Base-by-base conservation (phyloP, 306 rosid species). In the Senna siamea region DNA sequence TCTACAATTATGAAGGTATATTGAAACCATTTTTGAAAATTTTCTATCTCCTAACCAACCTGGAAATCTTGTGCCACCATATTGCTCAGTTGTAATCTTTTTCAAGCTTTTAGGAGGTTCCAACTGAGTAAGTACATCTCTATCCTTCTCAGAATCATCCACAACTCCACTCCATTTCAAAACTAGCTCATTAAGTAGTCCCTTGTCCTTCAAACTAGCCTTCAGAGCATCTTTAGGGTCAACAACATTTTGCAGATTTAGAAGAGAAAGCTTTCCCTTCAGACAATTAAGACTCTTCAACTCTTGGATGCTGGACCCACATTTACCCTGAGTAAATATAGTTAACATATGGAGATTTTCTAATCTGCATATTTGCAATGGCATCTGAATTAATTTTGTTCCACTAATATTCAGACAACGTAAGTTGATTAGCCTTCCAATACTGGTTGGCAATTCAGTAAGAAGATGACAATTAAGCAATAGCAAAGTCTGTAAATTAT, bases 41-140 rank as follows among this genome's bases (percentile, higher is more conserved):
- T 38, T 38, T 14, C 56, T 8, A 0, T 2, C 38, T 7, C 75
- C 75, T 13, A 70, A 8, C 75, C 75, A 70, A 26, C 6, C 15
- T 20, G 75, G 63, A 35, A 70, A 54, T 38, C 8, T 19, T 20
- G 75, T 70, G 40, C 75, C 43, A 9, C 75, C 65, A 54, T 54
- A 70, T 54, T 17, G 19, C 22, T 22, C 26, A 1, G 54, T 70
- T n/a, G 53, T 22, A 55, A 70, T 64, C 64, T 4, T 70, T 12
- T 0, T 66, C 60, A 80, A 48, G 34, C 53, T 35, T 46, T 53
- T 22, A 64, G 73, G 72, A 17, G 77, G 84, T 55, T 75, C 44
- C 52, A 75, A 73, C 0, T 15, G 13, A 0, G 40, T 51, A 8
- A 80, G 76, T 19, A 55, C 20, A 1, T 0, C 34, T n/a, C 17